These are phyloP conservation scores for Asterella californica DNA, from an alignment of 225 moss, liverwort and hornwort species.

Conservation along the genomic window DNA sequence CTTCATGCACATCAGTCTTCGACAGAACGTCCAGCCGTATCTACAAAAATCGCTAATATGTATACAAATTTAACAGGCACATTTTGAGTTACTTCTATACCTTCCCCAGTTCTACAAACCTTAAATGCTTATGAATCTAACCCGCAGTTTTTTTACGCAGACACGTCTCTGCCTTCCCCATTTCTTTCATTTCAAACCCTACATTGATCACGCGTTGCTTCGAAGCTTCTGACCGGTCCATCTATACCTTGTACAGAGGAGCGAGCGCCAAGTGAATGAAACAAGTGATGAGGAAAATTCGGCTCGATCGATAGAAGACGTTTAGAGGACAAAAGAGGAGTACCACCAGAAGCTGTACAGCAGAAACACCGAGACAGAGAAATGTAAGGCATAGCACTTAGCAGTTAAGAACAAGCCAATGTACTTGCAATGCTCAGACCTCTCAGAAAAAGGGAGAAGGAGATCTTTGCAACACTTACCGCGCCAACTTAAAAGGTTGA, in stretches of 20 bases:
- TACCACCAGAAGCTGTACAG: constrained; percentile 56
- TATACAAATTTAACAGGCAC: neutral
- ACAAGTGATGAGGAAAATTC: constrained; percentile 62
- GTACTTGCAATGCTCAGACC: no score
- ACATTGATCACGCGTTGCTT: neutral
- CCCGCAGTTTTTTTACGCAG: no score
- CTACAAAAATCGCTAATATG: neutral
- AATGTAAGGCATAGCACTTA: neutral
- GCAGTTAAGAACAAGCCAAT: no score
- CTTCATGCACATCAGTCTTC: no score
- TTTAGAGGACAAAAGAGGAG: constrained; percentile 64
- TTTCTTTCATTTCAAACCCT: no score
- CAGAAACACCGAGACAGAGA: neutral
- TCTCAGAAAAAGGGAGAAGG: neutral
- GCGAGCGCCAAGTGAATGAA: constrained; percentile 52
- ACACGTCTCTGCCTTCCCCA: neutral
- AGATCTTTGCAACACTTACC: neutral
- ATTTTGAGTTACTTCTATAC: neutral
- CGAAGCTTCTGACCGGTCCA: neutral
- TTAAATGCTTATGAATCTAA: no score
- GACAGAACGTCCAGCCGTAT: neutral
- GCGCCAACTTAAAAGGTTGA: no score
- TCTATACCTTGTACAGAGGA: constrained; percentile 82
- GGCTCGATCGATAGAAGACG: constrained; percentile 61
- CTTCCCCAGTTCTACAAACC: neutral